Percentiles rank a stretch among this genome's conserved stretches.
Conservation (phyloP, 345 rosid species). For the Nephelium lappaceum region DNA sequence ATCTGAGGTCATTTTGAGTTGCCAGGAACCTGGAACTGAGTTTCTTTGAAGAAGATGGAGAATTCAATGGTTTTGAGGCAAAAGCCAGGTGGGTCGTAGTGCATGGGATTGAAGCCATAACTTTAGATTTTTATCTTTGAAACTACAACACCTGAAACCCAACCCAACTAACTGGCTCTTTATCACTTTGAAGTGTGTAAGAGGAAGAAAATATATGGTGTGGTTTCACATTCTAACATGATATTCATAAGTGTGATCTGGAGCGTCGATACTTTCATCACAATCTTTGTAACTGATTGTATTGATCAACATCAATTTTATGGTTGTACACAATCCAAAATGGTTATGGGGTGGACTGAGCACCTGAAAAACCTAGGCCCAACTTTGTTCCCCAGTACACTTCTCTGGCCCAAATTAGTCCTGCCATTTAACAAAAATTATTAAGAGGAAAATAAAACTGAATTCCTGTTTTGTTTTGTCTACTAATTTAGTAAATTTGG, state of each 20-base stretch:
- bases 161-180: background rate
- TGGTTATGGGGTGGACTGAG: background rate
- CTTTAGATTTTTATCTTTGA: background rate
- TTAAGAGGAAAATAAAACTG: no score
- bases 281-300: background rate
- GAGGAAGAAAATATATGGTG: background rate
- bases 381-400: background rate
- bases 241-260: background rate
- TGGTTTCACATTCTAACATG: background rate
- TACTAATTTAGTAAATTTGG: no score
- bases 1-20: slow-evolving; percentile 26
- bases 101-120: slow-evolving; percentile 56
- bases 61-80: slow-evolving; percentile 37
- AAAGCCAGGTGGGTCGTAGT: slow-evolving; percentile 32
- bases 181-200: background rate
- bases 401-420: no score
- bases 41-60: slow-evolving; percentile 34
- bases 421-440: no score
- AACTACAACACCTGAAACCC: background rate
- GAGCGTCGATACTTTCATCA: background rate
- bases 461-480: no score
- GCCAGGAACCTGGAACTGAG: slow-evolving; percentile 63
- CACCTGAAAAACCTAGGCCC: background rate
- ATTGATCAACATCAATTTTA: background rate
- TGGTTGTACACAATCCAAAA: background rate